phyloP scores from a whole-genome alignment of 257 asterid species.

The Ophiorrhiza pumila region DNA sequence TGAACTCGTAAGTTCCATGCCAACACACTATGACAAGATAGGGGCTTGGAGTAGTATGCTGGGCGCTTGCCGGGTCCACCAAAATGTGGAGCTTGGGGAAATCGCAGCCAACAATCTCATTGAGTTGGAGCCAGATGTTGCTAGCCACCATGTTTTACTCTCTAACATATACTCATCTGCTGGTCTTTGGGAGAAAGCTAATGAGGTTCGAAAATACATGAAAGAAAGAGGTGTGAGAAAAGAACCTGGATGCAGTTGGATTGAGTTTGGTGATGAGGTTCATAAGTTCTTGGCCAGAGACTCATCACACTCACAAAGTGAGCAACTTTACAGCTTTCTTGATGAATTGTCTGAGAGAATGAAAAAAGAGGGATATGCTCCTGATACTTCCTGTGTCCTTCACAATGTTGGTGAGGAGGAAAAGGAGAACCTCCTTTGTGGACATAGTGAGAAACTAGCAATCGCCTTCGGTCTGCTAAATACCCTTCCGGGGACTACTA shows the following conservation, averaged over 20 bases:
- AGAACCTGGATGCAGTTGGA: constrained; percentile 92
- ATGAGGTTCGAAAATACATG: constrained; percentile 60
- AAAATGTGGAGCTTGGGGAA: constrained; percentile 68
- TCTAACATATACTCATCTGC: constrained; percentile 73
- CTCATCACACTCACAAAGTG: constrained; percentile 53
- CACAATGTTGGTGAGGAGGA: constrained; percentile 74
- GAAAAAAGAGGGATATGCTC: constrained; percentile 74
- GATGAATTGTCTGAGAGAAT: constrained; percentile 42
- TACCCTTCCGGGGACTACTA: constrained; percentile 56
- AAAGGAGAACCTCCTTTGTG: constrained; percentile 69
- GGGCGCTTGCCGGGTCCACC: constrained; percentile 74
- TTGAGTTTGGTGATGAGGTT: constrained; percentile 56
- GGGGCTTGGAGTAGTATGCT: constrained; percentile 90
- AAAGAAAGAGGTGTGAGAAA: constrained; percentile 61
- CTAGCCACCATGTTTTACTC: constrained; percentile 77
- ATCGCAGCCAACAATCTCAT: constrained; percentile 63
- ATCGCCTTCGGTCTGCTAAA: constrained; percentile 82
- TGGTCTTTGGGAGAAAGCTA: constrained; percentile 72
- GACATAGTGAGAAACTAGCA: constrained; percentile 86
- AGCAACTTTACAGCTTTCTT: constrained; percentile 49
- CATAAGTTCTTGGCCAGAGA: constrained; percentile 85
- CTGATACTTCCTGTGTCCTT: constrained; percentile 85
- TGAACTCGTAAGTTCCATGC: constrained; percentile 49
- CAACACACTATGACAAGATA: constrained; percentile 37
- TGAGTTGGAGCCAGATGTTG: constrained; percentile 62